phyloP scores from a whole-genome alignment of 2,329 filamentous ascomycete genomes.

The Venturia asperata region DNA sequence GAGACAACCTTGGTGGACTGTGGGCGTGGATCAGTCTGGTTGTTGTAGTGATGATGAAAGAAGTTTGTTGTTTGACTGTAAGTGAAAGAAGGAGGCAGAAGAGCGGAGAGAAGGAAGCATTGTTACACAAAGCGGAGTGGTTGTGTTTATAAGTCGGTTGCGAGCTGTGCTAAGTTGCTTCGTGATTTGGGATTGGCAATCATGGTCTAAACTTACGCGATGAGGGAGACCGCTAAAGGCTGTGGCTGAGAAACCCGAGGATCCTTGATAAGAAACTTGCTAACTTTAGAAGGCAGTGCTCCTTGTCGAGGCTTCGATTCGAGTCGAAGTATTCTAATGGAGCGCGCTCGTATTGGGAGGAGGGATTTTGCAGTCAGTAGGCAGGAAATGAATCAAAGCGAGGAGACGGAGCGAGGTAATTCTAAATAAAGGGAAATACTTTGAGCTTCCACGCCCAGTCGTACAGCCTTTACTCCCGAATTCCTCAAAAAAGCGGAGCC shows the following conservation, averaged over 20 bases:
- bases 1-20: not conserved
- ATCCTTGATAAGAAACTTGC: not conserved
- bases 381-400: not conserved
- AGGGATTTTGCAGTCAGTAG: not conserved
- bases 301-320: not conserved
- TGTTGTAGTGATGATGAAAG: not conserved
- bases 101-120: not conserved
- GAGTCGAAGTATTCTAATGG: not conserved
- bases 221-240: not conserved
- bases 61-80: not conserved
- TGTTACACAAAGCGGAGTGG: not conserved
- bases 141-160: not conserved
- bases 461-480: not conserved
- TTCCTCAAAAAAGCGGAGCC: not conserved
- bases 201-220: not conserved
- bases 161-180: too few relatives aligned
- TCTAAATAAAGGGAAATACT: not conserved
- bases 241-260: not conserved
- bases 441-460: not conserved
- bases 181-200: slow-evolving; percentile 1
- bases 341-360: not conserved
- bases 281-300: not conserved
- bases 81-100: too few relatives aligned
- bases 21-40: not conserved
- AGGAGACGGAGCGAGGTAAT: not conserved